Percentiles rank a stretch among this genome's conserved stretches.
Evolutionary conservation across 306 rosid species (phyloP).

Genomic region (Vicia faba): DNA sequence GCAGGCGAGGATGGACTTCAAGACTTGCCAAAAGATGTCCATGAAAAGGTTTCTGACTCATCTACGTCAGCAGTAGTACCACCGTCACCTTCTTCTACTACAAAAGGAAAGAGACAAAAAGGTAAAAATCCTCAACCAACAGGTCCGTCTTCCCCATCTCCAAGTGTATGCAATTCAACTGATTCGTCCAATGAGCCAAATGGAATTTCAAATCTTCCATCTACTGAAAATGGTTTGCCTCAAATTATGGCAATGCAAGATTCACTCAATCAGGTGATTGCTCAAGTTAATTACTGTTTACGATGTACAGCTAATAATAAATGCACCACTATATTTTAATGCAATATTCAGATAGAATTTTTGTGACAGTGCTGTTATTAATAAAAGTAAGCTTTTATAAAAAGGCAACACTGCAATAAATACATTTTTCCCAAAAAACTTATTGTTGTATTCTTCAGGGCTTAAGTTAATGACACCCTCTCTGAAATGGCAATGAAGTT

Average conservation of each 20-base stretch:
- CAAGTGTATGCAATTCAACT: conserved; percentile 52
- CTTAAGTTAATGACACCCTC: background rate
- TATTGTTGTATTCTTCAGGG: conserved; percentile 6
- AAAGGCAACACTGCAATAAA: background rate
- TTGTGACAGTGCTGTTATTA: conserved; percentile 1
- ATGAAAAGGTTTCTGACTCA: conserved; percentile 66
- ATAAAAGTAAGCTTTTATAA: background rate
- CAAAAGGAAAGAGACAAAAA: conserved; percentile 79
- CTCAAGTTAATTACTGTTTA: conserved; percentile 7
- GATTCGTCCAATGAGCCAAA: conserved; percentile 62
- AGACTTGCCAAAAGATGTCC: conserved; percentile 57
- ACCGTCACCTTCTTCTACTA: conserved; percentile 52
- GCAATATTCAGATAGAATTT: conserved; percentile 2
- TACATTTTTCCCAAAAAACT: background rate
- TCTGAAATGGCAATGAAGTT: background rate
- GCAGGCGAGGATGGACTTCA: conserved; percentile 63
- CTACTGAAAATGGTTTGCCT: conserved; percentile 58
- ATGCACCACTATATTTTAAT: conserved; percentile 3
- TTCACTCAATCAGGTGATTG: conserved; percentile 75
- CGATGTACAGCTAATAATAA: conserved; percentile 7
- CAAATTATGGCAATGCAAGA: conserved; percentile 82
- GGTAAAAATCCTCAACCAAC: conserved; percentile 72
- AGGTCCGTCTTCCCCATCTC: conserved; percentile 57
- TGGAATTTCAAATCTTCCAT: conserved; percentile 58
- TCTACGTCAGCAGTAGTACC: conserved; percentile 44